These are phyloP conservation scores for Phytophthora tentaculata DNA, from an alignment of 352 stramenopile species.

Conservation along the genomic window DNA sequence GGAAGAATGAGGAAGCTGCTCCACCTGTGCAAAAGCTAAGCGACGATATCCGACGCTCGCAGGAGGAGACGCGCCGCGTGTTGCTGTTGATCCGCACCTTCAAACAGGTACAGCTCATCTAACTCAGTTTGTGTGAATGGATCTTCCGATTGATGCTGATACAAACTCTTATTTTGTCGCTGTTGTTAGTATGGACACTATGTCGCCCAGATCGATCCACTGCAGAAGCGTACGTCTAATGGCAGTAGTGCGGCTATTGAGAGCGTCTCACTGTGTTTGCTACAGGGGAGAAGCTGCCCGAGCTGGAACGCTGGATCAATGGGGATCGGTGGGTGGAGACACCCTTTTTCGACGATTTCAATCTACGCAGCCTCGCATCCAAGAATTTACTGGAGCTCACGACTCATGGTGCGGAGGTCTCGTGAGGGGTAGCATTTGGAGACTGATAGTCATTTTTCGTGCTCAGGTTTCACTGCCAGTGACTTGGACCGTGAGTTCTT, in stretches of 20 bases:
- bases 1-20: slow-evolving; percentile 22
- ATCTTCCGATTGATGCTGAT: not conserved
- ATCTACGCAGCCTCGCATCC: slow-evolving; percentile 79
- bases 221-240: slow-evolving; percentile 66
- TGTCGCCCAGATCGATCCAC: slow-evolving; percentile 87
- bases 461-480: slow-evolving; percentile 84
- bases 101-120: slow-evolving; percentile 58
- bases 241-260: not conserved
- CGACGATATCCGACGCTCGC: slow-evolving; percentile 79
- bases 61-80: slow-evolving; percentile 86
- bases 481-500: slow-evolving; percentile 94
- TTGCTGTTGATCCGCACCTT: slow-evolving; percentile 88
- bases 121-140: not conserved
- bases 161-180: not conserved
- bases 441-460: slow-evolving; percentile 10
- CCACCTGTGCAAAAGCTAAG: slow-evolving; percentile 69
- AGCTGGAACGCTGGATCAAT: slow-evolving; percentile 87
- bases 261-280: not conserved
- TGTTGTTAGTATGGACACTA: slow-evolving; percentile 77
- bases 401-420: slow-evolving; percentile 58
- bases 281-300: slow-evolving; percentile 78
- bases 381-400: slow-evolving; percentile 87
- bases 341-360: slow-evolving; percentile 90
- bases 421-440: not conserved
- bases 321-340: slow-evolving; percentile 85